Conservation (phyloP, 805 yeast species). For the Komagataella ulmi region DNA sequence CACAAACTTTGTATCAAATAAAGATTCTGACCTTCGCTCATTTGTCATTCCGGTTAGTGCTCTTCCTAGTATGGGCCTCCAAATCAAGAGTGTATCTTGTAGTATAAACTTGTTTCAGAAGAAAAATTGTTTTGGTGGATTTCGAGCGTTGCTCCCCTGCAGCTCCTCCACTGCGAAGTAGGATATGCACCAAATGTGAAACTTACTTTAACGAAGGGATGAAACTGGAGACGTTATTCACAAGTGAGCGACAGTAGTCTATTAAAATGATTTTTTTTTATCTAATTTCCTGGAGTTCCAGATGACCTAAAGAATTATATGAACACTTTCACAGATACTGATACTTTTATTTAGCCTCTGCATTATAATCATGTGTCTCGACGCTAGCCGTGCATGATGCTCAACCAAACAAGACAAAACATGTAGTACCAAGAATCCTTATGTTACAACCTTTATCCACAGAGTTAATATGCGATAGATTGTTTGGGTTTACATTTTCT, state of each 20-base stretch:
- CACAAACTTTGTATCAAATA: not conserved
- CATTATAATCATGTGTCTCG: not conserved
- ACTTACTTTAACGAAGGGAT: not conserved
- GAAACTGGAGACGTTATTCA: too few species aligned
- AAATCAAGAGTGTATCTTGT: not conserved
- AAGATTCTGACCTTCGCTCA: not conserved
- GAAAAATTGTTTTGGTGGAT: not conserved
- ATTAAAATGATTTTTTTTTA: too few species aligned
- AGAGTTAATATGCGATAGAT: not conserved
- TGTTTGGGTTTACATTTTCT: too few species aligned
- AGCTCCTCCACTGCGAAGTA: not conserved
- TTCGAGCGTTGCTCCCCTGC: not conserved
- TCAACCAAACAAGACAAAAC: not conserved
- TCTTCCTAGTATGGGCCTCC: not conserved
- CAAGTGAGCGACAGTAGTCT: too few species aligned
- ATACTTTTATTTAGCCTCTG: not conserved
- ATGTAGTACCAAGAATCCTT: not conserved
- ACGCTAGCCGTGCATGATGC: not conserved
- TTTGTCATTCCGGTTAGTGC: not conserved
- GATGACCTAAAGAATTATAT: too few species aligned
- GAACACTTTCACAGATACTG: too few species aligned
- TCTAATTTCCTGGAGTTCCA: too few species aligned
- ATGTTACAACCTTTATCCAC: not conserved
- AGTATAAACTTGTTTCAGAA: not conserved
- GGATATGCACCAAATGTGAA: not conserved